Evolutionary conservation across 2,329 filamentous ascomycete species (phyloP).

Genomic region (Penicillium sclerotigenum): DNA sequence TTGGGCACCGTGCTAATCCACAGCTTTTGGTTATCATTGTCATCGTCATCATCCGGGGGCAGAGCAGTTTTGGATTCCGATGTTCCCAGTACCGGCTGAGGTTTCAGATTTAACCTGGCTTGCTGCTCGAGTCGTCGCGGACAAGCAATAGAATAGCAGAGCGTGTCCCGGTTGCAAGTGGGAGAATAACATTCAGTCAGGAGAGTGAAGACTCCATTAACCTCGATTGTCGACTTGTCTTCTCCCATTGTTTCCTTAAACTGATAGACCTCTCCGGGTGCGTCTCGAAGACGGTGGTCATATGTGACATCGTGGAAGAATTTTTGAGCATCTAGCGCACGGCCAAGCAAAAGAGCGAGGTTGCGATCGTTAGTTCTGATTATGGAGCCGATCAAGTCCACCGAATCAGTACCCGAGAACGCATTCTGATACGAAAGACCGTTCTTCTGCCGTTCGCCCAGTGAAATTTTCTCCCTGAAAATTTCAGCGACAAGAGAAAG

Average conservation of each 20-base stretch:
- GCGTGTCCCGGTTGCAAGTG: slow-evolving; percentile 88
- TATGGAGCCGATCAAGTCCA: slow-evolving; percentile 92
- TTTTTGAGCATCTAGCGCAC: slow-evolving; percentile 93
- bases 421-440: slow-evolving; percentile 95
- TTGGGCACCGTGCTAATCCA: slow-evolving; percentile 99
- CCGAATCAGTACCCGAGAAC: slow-evolving; percentile 91
- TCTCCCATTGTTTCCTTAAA: slow-evolving; percentile 84
- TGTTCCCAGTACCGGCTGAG: slow-evolving; percentile 78
- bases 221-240: slow-evolving; percentile 68
- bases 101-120: slow-evolving; percentile 87
- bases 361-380: slow-evolving; percentile 97
- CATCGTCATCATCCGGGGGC: slow-evolving; percentile 70
- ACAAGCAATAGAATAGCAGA: slow-evolving; percentile 98
- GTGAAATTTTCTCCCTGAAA: slow-evolving; percentile 82
- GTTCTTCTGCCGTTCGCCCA: slow-evolving; percentile 91
- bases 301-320: slow-evolving; percentile 99
- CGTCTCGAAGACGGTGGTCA: slow-evolving; percentile 90
- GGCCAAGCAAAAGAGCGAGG: slow-evolving; percentile 81
- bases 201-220: slow-evolving; percentile 95
- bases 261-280: slow-evolving; percentile 92
- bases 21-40: slow-evolving; percentile 92
- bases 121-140: slow-evolving; percentile 92
- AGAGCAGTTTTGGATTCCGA: slow-evolving; percentile 65
- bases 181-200: slow-evolving; percentile 97
- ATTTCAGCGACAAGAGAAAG: slow-evolving; percentile 90